These are phyloP conservation scores for Populus pruinosa DNA, from an alignment of 345 rosid species.

Conservation along the genomic window DNA sequence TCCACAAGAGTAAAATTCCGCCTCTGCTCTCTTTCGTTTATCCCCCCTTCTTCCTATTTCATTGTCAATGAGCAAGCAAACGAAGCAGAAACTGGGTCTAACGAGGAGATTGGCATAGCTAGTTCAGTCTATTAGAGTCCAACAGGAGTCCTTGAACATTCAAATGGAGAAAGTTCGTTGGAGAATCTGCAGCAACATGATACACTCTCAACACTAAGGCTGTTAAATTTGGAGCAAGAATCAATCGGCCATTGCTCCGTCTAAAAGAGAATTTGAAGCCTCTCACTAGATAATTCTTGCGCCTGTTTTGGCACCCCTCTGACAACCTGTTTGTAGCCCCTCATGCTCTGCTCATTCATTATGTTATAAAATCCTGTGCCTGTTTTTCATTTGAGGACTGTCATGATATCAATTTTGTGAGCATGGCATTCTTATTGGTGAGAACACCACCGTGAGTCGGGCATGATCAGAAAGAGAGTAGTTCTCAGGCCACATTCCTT, in stretches of 20 bases:
- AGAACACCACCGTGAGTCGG: conserved; percentile 74
- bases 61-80: not conserved
- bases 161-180: not conserved
- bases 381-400: not conserved
- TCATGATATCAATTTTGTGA: conserved; percentile 18
- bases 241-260: not conserved
- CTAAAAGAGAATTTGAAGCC: not conserved
- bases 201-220: not conserved
- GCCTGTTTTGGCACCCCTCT: not conserved
- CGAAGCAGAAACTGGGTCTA: not conserved
- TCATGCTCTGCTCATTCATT: not conserved
- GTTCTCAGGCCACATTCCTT: conserved; percentile 85
- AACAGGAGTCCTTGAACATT: not conserved
- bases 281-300: not conserved
- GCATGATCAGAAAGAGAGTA: conserved; percentile 90
- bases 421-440: conserved; percentile 69
- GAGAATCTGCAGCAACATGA: not conserved
- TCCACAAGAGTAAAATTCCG: not conserved
- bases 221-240: not conserved
- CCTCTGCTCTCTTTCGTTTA: not conserved
- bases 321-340: not conserved
- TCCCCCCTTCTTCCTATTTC: not conserved
- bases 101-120: not conserved
- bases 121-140: not conserved
- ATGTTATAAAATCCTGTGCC: not conserved